Percentiles rank a stretch among this genome's conserved stretches.
Conservation (phyloP, 2,329 filamentous ascomycete species). For the Pezicula carpinea region DNA sequence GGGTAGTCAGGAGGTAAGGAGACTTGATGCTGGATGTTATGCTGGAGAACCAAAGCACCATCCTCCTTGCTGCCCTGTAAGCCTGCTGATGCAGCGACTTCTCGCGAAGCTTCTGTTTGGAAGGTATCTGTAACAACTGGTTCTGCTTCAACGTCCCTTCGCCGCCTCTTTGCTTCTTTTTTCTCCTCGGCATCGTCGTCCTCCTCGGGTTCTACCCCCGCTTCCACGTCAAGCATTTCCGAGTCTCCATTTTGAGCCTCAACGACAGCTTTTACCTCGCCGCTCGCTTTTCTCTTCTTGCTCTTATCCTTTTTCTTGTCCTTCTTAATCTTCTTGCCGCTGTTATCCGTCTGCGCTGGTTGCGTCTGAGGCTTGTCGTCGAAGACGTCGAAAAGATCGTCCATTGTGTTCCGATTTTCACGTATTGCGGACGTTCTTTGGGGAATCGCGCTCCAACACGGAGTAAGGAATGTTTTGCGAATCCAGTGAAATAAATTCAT, state of each 20-base stretch:
- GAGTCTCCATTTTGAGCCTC: slow-evolving; percentile 59
- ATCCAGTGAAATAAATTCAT: not conserved
- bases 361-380: slow-evolving; percentile 54
- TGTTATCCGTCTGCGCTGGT: slow-evolving; percentile 29
- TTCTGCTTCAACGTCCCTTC: slow-evolving; percentile 60
- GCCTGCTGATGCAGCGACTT: slow-evolving; percentile 61
- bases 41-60: slow-evolving; percentile 73
- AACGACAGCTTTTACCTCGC: slow-evolving; percentile 60
- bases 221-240: slow-evolving; percentile 45
- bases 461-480: not conserved
- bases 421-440: not conserved
- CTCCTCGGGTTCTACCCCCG: slow-evolving; percentile 24
- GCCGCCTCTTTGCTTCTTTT: slow-evolving; percentile 56
- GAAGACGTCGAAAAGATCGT: slow-evolving; percentile 80
- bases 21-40: slow-evolving; percentile 98
- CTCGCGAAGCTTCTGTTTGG: slow-evolving; percentile 88
- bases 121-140: slow-evolving; percentile 91
- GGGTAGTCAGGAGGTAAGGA: slow-evolving; percentile 90
- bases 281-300: slow-evolving; percentile 85
- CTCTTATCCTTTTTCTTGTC: slow-evolving; percentile 53
- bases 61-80: slow-evolving; percentile 25
- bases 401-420: slow-evolving; percentile 43
- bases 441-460: not conserved
- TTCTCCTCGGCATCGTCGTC: slow-evolving; percentile 39
- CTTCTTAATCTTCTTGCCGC: slow-evolving; percentile 31